Evolutionary conservation across 2,329 filamentous ascomycete species (phyloP), one percentile per base, ranked within the genome.

Genomic region (Fusarium nurragi): DNA sequence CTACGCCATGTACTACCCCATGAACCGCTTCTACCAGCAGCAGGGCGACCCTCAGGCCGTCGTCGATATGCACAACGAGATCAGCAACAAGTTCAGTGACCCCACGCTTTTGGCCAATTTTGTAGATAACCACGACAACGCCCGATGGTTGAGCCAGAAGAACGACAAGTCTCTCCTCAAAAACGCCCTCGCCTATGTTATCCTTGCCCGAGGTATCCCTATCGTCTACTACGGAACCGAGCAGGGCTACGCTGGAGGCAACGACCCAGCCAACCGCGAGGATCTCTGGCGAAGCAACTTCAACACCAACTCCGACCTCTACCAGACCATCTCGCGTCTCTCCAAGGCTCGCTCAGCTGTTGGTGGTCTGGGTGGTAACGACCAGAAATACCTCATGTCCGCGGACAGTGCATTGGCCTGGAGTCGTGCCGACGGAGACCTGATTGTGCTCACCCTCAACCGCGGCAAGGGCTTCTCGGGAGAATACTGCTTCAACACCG

Each of bases 161-260:
- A 71, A 77, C 11, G 87, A 90, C 69, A 73, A 81, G 9, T 75
- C 84, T 4, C 79, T 88, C 3, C 83, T 86, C 41, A 85, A 86
- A 73, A 90, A 90, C 67, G 80, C 84, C 6, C 78, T 90, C 37
- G 80, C 86, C 0, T 89, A 86, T 68, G 84, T 83, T n/a, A 81
- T 90, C 26, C 81, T 90, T 18, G 78, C 78, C 4, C 80, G 88
- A 52, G 88, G 88, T 19, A 85, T 90, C 36, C 87, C 87, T 2
- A 86, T 89, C 53, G 80, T 90, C 30, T 90, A 90, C 74, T 83
- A 88, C 65, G 88, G 88, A 25, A 85, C 88, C 60, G 88, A 90
- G 74, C 88, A 90, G 69, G 85, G 83, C 59, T 87, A 82, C 71
- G 72, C 77, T 3, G 79, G 78, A n/a, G 78, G 73, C 34, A 76